Base-by-base conservation (phyloP, 2,329 filamentous ascomycete species). In the Pseudogymnoascus sp. region DNA sequence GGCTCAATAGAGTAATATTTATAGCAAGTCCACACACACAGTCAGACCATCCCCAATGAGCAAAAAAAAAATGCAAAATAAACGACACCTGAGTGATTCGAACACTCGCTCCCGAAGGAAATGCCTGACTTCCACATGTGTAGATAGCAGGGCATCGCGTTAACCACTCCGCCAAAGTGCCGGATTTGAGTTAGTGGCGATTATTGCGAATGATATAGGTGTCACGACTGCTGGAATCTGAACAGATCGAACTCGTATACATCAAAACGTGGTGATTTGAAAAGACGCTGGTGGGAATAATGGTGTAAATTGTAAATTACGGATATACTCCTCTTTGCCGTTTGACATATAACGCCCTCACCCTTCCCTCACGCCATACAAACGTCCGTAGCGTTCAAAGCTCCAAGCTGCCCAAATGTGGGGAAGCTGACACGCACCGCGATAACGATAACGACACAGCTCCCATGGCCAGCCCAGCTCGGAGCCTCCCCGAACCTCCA, bases 141-240 rank as follows among this genome's bases (percentile, higher is more conserved):
- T 5, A 41, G 2, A 57, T 57, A 57, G 55, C 55, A 57, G 55
- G 55, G 55, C 55, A 57, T 57, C 55, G 55, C 55, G 55, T 57
- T 57, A 57, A 57, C 55, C 55, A 57, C 55, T 57, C 55, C 55
- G 55, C 55, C 55, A 57, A 57, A 57, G 55, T 38, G 55, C 55
- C 55, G 13, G 39, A 52, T 52, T 18, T 28, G 41, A 48, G 8
- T 48, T 48, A 48, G 41, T 48, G 41, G 41, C 41, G 13, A 4
- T 28, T 48, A 48, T 48, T 5, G 7, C 1, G n/a, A 15, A 48
- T 48, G 15, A 48, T 28, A 30, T 48, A 28, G 13, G 6, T 48
- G 23, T 48, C 21, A 48, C 41, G 7, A 15, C n/a, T 37, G 13
- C 12, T 7, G 2, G n/a, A 3, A 37, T 37, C 1, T 37, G 6